These are phyloP conservation scores for Vanrija humicola DNA, from an alignment of 1,284 basidiomycete species.

Conservation along the genomic window DNA sequence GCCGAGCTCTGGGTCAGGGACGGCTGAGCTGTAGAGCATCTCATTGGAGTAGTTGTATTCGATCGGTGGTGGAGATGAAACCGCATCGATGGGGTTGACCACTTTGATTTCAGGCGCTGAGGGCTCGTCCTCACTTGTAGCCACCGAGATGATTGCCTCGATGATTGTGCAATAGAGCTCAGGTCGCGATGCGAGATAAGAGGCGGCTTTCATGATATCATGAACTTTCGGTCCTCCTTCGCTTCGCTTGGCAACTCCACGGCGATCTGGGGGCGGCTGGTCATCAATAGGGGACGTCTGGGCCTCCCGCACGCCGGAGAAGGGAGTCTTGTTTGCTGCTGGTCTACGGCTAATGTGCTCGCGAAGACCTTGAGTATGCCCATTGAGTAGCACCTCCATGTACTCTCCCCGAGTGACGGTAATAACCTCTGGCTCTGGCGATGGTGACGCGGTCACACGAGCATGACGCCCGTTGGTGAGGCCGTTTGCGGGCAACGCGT, in stretches of 20 bases:
- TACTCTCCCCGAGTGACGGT: too few species aligned
- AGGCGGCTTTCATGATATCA: not conserved
- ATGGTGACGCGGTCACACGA: too few species aligned
- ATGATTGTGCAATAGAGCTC: constrained; percentile 52
- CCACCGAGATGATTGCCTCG: constrained; percentile 57
- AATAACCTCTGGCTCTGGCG: too few species aligned
- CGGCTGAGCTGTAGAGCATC: constrained; percentile 64
- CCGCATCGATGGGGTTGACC: constrained; percentile 61
- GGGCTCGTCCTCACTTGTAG: constrained; percentile 60
- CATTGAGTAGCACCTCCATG: too few species aligned
- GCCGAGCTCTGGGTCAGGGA: constrained; percentile 64
- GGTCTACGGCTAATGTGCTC: too few species aligned
- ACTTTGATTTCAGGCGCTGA: constrained; percentile 63
- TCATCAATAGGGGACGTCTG: not conserved
- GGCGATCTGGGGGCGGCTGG: not conserved
- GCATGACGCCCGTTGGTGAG: too few species aligned
- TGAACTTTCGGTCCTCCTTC: not conserved
- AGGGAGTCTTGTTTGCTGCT: too few species aligned
- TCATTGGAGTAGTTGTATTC: constrained; percentile 44
- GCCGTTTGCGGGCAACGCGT: too few species aligned
- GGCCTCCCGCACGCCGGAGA: not conserved
- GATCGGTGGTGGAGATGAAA: constrained; percentile 55
- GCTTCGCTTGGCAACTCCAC: not conserved
- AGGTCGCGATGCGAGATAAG: not conserved
- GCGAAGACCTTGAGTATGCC: too few species aligned